Conservation (phyloP, 441 rosid genomes). For the Rhodomyrtus psidioides region DNA sequence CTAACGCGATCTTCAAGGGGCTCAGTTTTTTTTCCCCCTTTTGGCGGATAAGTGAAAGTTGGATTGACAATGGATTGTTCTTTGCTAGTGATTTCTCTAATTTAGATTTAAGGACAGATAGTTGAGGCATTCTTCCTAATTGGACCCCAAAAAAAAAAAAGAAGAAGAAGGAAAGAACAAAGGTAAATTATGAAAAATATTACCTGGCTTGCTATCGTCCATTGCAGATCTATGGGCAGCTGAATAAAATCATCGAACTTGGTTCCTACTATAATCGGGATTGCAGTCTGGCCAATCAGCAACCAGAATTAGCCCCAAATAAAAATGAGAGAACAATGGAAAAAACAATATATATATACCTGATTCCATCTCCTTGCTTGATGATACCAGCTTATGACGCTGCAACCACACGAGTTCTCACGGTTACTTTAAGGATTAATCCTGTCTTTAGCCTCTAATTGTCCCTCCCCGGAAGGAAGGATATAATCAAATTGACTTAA, state of each 20-base stretch:
- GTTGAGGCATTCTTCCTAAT: background rate
- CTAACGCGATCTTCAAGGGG: background rate
- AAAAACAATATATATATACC: constrained; percentile 21
- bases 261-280: constrained; percentile 24
- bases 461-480: background rate
- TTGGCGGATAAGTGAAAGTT: background rate
- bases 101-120: background rate
- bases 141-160: background rate
- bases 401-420: constrained; percentile 7
- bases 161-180: too few relatives aligned
- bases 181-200: background rate
- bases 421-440: background rate
- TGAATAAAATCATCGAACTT: constrained; percentile 87
- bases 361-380: constrained; percentile 74
- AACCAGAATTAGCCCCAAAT: background rate
- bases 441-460: background rate
- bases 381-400: constrained; percentile 69
- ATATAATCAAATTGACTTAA: constrained; percentile 58
- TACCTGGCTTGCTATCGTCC: constrained; percentile 91
- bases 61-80: background rate
- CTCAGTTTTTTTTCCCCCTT: background rate
- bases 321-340: background rate
- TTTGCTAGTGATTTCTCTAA: background rate
- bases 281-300: constrained; percentile 6
- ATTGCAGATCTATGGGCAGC: constrained; percentile 86